Conservation (phyloP, 306 rosid genomes). For the Gastrolobium villosum region DNA sequence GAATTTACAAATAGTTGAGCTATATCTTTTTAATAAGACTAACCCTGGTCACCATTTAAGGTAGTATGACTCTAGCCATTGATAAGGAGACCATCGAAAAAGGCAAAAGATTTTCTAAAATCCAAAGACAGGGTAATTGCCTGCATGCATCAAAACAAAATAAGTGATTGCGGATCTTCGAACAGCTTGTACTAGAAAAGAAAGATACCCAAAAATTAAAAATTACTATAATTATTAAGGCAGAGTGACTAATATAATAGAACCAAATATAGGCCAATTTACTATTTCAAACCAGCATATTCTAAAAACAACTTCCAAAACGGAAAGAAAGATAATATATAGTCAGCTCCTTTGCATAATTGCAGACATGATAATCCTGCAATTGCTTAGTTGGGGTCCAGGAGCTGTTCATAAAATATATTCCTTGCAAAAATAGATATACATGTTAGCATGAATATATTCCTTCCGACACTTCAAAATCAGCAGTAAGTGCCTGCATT, state of each 20-base stretch:
- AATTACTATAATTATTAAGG: not conserved
- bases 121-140: too few relatives aligned
- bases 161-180: conserved; percentile 50
- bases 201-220: not conserved
- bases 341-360: conserved; percentile 59
- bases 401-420: conserved; percentile 54
- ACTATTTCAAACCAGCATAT: conserved; percentile 17
- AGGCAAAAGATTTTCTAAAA: too few relatives aligned
- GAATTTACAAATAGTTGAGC: too few relatives aligned
- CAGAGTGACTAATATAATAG: not conserved
- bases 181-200: conserved; percentile 59
- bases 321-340: not conserved
- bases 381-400: conserved; percentile 52
- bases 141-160: too few relatives aligned
- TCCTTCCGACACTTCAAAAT: conserved; percentile 87
- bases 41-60: too few relatives aligned
- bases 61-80: too few relatives aligned
- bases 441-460: conserved; percentile 59
- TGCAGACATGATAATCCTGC: conserved; percentile 44
- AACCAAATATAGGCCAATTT: not conserved
- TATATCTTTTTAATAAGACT: too few relatives aligned
- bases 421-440: conserved; percentile 51
- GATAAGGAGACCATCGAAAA: too few relatives aligned
- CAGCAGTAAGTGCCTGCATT: conserved; percentile 70
- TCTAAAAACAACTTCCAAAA: not conserved